A percentile compares a stretch with the other conserved stretches of the same genome.
Evolutionary conservation across 129 eudicot genomes (phyloP).

Genomic region (Pseudognaphalium luteoalbum): DNA sequence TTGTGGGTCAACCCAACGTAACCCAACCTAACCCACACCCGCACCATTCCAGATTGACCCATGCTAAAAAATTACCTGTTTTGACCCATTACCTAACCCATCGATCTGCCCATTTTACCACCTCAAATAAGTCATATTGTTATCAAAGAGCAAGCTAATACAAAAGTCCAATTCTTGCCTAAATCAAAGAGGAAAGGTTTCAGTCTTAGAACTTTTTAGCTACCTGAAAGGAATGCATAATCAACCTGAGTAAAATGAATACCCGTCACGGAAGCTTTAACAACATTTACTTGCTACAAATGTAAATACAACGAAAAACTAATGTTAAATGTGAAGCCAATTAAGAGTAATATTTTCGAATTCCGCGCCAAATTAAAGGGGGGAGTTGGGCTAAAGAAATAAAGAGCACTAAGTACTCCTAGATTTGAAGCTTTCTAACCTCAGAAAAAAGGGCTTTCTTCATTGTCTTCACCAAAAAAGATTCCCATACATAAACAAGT

Average conservation of each 20-base stretch:
- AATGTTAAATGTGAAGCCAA: slow-evolving; percentile 34
- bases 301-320: not conserved
- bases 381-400: slow-evolving; percentile 61
- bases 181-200: not conserved
- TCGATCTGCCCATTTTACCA: not conserved
- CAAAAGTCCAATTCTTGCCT: not conserved
- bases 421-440: slow-evolving; percentile 54
- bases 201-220: too few species aligned
- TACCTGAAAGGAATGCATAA: not conserved
- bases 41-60: not conserved
- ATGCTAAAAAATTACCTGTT: not conserved
- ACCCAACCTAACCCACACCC: too few species aligned
- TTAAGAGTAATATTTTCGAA: slow-evolving; percentile 47
- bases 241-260: not conserved
- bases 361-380: slow-evolving; percentile 55
- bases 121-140: not conserved
- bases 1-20: not conserved
- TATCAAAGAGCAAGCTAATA: not conserved
- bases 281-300: not conserved
- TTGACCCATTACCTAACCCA: not conserved
- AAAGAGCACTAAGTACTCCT: slow-evolving; percentile 48
- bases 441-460: slow-evolving; percentile 48
- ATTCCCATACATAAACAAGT: slow-evolving; percentile 56
- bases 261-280: not conserved
- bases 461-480: slow-evolving; percentile 55